A percentile compares a stretch with the other conserved stretches of the same genome.
Conservation (phyloP, 345 rosid species). For the Camelina laxa region DNA sequence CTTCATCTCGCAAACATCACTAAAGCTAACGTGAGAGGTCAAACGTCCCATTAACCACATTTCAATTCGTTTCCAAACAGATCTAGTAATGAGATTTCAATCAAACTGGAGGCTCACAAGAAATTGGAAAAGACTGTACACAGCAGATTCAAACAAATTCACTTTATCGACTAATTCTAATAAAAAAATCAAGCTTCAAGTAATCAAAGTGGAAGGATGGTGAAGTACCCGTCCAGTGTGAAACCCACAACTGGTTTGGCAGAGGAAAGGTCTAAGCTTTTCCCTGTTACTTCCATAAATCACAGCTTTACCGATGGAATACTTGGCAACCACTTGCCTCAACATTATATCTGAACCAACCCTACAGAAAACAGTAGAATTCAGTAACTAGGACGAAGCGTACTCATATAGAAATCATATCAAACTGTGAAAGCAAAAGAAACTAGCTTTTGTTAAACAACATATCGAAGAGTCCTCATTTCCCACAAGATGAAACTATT, state of each 20-base stretch:
- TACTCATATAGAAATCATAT: not conserved
- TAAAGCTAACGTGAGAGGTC: conserved; percentile 15
- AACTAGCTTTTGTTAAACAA: conserved; percentile 1
- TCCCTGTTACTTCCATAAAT: conserved; percentile 39
- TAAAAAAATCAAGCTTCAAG: conserved; percentile 18
- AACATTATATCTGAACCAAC: conserved; percentile 47
- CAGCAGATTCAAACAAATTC: not conserved
- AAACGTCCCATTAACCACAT: not conserved
- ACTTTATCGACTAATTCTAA: not conserved
- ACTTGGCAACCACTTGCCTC: conserved; percentile 56
- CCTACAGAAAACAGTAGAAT: not conserved
- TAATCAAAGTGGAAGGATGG: not conserved
- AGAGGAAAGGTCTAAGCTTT: conserved; percentile 52
- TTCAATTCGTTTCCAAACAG: not conserved
- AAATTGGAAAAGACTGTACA: conserved; percentile 2
- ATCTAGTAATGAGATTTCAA: not conserved
- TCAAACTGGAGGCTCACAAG: not conserved
- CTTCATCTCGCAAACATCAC: conserved; percentile 7
- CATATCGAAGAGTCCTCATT: not conserved
- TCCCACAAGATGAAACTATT: not conserved
- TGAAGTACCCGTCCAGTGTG: conserved; percentile 56
- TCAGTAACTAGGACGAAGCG: not conserved
- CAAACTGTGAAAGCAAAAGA: not conserved
- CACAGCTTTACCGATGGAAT: conserved; percentile 36
- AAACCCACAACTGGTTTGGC: conserved; percentile 41